phyloP scores from a whole-genome alignment of 116 monocot genomes.

The Zostera marina region DNA sequence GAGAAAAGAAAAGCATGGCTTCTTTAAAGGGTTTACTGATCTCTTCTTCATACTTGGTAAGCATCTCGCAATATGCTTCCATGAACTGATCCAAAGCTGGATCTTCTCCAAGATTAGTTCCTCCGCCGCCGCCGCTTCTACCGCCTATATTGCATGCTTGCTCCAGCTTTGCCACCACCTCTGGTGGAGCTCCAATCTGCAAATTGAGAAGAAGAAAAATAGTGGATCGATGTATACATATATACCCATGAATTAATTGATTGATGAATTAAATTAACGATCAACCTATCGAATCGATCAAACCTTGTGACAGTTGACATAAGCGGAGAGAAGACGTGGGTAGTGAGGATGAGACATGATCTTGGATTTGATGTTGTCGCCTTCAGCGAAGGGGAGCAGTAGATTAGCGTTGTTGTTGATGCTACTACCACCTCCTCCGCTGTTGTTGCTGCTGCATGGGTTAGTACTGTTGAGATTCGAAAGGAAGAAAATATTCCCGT shows the following conservation, averaged over 20 bases:
- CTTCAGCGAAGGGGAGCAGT: neutral
- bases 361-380: conserved; percentile 33
- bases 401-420: conserved; percentile 4
- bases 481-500: conserved; percentile 6
- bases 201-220: neutral
- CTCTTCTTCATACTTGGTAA: conserved; percentile 59
- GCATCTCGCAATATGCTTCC: conserved; percentile 74
- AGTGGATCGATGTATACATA: neutral
- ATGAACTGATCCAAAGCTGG: conserved; percentile 68
- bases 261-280: too few species aligned
- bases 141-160: conserved; percentile 26
- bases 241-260: too few species aligned
- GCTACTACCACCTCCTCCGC: neutral
- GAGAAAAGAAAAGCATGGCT: conserved; percentile 53
- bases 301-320: conserved; percentile 59
- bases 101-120: conserved; percentile 20
- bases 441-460: conserved; percentile 1
- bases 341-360: conserved; percentile 69
- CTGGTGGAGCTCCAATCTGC: conserved; percentile 54
- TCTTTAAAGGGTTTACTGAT: conserved; percentile 60
- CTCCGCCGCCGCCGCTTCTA: neutral
- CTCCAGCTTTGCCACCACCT: conserved; percentile 55
- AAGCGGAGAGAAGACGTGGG: conserved; percentile 49
- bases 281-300: too few species aligned
- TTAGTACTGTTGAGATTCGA: conserved; percentile 3